Evolutionary conservation across 345 rosid species (phyloP), one percentile per base, ranked within the genome.

Genomic region (Sapria himalayana): DNA sequence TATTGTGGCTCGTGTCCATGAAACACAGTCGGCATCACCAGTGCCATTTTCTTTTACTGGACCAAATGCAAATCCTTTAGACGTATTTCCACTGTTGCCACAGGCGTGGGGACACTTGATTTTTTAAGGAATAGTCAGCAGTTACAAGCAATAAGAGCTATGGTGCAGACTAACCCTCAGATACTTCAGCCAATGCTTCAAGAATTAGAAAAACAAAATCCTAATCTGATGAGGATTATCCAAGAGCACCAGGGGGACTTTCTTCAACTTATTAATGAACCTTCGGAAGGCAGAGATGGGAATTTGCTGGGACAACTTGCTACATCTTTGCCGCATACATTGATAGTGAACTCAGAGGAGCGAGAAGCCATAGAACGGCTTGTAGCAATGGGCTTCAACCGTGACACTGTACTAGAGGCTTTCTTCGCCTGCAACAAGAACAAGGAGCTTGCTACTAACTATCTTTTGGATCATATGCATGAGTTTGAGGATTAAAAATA

Each of bases 281-380:
- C 92, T 11, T 59, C 57, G 42, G 93, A 85, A 66, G 86, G 80
- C 46, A 89, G 72, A 42, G 93, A 81, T 19, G 75, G 94, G 76
- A 79, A 74, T 49, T 35, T 71, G 4, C 48, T 71, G 56, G 85
- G 78, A 20, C 73, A 74, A 55, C 68, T 89, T 45, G 82, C 71
- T 36, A 70, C 74, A 19, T 62, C 67, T 31, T 72, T 78, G 91
- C 94, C 98, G n/a, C 93, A 82, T 62, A 57, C 93, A 20, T 62
- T 82, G 10, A 63, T 70, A 2, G 94, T 89, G 42, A 89, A 92
- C 4, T 85, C 93, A 10, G 98, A 78, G 60, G 94, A 89, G 53
- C 91, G 68, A 44, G 98, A 81, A 63, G 98, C 98, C 35, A 82
- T 82, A 45, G 91, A 69, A 70, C 73, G 98, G 41, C 93, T 81